Evolutionary conservation across 2,329 filamentous ascomycete genomes (phyloP).

Genomic region (Fusarium tricinctum): DNA sequence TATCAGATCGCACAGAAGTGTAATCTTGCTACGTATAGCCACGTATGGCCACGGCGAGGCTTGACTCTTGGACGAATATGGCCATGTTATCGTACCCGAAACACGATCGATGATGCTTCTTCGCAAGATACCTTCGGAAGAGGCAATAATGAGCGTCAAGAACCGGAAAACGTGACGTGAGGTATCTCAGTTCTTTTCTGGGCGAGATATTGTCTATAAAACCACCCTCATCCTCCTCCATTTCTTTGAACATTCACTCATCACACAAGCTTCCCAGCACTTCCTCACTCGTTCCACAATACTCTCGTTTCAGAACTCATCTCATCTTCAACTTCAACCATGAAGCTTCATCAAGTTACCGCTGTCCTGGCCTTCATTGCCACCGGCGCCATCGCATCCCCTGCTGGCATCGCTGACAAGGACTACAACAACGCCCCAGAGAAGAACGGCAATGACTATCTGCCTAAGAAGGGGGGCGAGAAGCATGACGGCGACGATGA

Average conservation of each 20-base stretch:
- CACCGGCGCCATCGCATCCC: constrained; percentile 35
- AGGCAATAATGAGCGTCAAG: neutral
- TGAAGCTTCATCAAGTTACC: constrained; percentile 35
- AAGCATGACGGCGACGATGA: neutral
- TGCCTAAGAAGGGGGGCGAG: constrained; percentile 1
- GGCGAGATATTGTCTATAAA: constrained; percentile 21
- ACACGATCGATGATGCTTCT: neutral
- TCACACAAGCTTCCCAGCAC: constrained; percentile 26
- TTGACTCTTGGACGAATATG: neutral
- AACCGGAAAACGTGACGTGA: neutral
- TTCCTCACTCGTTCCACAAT: constrained; percentile 10
- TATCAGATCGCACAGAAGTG: neutral
- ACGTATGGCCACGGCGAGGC: neutral
- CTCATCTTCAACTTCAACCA: constrained; percentile 8
- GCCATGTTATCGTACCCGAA: neutral
- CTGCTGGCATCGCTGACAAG: constrained; percentile 9
- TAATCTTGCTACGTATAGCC: neutral
- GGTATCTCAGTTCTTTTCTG: neutral
- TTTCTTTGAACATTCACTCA: constrained; percentile 12
- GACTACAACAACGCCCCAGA: constrained; percentile 1
- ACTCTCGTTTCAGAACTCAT: constrained; percentile 19
- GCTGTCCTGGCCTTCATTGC: constrained; percentile 35
- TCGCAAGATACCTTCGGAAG: neutral
- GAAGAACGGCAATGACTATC: neutral
- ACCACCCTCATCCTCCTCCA: neutral